Evolutionary conservation across 2,329 filamentous ascomycete genomes (phyloP).

Genomic region (Fusarium liriodendri): DNA sequence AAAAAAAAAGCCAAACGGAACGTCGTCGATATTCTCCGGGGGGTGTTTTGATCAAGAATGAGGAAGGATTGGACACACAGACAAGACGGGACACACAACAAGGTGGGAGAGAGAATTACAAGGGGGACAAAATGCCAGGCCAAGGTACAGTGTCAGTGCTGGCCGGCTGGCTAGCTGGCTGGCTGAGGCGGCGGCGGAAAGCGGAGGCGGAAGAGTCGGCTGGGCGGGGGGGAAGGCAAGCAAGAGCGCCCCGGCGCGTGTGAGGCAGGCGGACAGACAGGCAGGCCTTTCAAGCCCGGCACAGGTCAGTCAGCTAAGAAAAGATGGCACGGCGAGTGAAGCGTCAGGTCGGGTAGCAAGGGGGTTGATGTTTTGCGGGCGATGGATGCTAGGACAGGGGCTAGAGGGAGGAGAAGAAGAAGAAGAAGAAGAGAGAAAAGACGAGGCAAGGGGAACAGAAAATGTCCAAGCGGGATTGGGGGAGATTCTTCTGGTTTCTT

Average conservation of each 20-base stretch:
- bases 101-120: slow-evolving; percentile 29
- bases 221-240: slow-evolving; percentile 12
- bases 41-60: slow-evolving; percentile 12
- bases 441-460: neutral
- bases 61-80: slow-evolving; percentile 27
- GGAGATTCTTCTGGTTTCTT: slow-evolving; percentile 11
- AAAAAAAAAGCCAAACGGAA: slow-evolving; percentile 17
- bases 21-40: slow-evolving; percentile 5
- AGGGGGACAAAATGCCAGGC: slow-evolving; percentile 34
- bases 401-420: neutral
- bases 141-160: slow-evolving; percentile 16
- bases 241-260: neutral
- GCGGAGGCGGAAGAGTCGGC: slow-evolving; percentile 29
- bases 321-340: neutral
- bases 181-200: slow-evolving; percentile 17
- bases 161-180: neutral
- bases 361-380: neutral
- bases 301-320: slow-evolving; percentile 6
- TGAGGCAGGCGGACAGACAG: slow-evolving; percentile 6
- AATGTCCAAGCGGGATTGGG: neutral
- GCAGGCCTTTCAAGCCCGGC: slow-evolving; percentile 4
- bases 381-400: neutral
- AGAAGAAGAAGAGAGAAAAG: neutral
- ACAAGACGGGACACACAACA: slow-evolving; percentile 10
- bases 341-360: neutral